Evolutionary conservation across 2,329 filamentous ascomycete genomes (phyloP).

Genomic region (Lecanicillium sp.): DNA sequence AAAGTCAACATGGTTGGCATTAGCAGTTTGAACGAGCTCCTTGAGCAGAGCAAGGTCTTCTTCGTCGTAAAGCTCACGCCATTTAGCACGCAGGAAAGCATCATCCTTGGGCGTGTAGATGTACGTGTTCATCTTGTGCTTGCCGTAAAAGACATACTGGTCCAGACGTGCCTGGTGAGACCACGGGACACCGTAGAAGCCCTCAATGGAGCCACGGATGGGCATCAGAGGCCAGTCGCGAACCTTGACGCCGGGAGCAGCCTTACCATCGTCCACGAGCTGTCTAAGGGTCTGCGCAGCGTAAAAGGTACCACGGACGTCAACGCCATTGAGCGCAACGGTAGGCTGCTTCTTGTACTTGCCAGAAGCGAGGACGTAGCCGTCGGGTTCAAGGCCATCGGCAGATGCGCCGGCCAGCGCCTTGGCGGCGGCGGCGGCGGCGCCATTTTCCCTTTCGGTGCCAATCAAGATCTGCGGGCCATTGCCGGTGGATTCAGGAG

Average conservation of each 20-base stretch:
- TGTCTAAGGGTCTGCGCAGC: conserved; percentile 11
- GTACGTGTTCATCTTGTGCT: conserved; percentile 12
- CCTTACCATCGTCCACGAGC: conserved; percentile 2
- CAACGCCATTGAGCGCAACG: conserved; percentile 10
- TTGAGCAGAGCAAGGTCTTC: conserved; percentile 9
- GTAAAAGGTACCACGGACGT: conserved; percentile 11
- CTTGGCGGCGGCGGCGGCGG: conserved; percentile 8
- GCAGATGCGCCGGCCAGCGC: conserved; percentile 8
- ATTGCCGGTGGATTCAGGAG: not conserved
- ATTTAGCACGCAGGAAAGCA: conserved; percentile 5
- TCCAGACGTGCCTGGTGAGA: conserved; percentile 12
- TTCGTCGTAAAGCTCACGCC: conserved; percentile 10
- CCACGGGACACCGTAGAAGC: conserved; percentile 13
- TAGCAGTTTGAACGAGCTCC: conserved; percentile 11
- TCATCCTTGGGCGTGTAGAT: conserved; percentile 12
- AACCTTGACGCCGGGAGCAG: conserved; percentile 8
- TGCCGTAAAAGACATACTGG: conserved; percentile 11
- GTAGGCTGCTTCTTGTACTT: conserved; percentile 5
- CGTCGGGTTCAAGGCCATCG: conserved; percentile 6
- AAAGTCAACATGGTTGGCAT: conserved; percentile 12
- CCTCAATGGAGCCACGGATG: conserved; percentile 12
- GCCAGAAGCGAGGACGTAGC: conserved; percentile 9
- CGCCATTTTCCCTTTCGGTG: conserved; percentile 6
- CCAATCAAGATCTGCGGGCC: conserved; percentile 9
- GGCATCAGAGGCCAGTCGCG: conserved; percentile 13